Percentiles rank a stretch among this genome's conserved stretches.
phyloP scores from a whole-genome alignment of 2,329 filamentous ascomycete genomes.

The Cladosporium sp. region DNA sequence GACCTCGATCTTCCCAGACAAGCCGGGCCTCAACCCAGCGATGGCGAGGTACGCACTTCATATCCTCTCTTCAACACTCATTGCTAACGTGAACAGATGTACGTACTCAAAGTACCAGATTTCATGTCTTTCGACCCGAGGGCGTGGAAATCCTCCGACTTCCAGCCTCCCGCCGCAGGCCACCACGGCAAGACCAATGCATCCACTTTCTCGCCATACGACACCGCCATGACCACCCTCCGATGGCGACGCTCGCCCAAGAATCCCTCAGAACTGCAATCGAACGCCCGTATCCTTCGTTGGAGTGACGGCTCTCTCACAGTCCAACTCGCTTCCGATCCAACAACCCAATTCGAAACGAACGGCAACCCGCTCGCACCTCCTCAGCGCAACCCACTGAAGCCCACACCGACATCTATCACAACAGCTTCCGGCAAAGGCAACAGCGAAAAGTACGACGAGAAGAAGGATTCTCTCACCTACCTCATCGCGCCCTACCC shows the following conservation, averaged over 20 bases:
- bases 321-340: constrained; percentile 68
- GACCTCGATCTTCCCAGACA: constrained; percentile 68
- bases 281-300: constrained; percentile 71
- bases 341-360: constrained; percentile 71
- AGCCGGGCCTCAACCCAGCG: constrained; percentile 67
- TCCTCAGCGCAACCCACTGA: constrained; percentile 49
- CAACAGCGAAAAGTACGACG: constrained; percentile 58
- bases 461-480: constrained; percentile 70
- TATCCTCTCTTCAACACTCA: constrained; percentile 4
- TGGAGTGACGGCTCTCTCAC: constrained; percentile 81
- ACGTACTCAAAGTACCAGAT: constrained; percentile 68
- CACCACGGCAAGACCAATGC: constrained; percentile 52
- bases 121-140: constrained; percentile 71
- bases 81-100: constrained; percentile 52
- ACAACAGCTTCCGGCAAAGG: constrained; percentile 34
- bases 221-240: constrained; percentile 66
- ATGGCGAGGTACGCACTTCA: constrained; percentile 60
- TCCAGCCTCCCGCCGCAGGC: constrained; percentile 62
- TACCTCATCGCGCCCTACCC: constrained; percentile 74
- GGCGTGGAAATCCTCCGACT: constrained; percentile 66
- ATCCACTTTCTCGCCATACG: constrained; percentile 58
- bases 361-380: constrained; percentile 70
- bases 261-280: constrained; percentile 66
- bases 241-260: constrained; percentile 68
- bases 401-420: constrained; percentile 49